phyloP scores from a whole-genome alignment of 768 basidiomycete genomes.

The Heimioporus sp. region DNA sequence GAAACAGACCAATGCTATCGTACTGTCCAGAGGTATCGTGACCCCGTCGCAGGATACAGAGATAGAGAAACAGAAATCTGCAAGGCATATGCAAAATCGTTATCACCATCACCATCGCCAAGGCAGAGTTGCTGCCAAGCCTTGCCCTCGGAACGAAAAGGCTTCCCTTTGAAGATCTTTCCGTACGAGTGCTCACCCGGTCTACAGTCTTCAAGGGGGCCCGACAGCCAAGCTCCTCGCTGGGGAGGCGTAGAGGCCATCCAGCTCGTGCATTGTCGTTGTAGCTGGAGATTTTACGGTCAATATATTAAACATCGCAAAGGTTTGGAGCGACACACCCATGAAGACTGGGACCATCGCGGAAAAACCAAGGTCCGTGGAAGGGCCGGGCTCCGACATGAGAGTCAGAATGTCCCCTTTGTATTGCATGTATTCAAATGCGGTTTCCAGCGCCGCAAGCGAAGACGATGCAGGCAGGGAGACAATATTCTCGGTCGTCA shows the following conservation, averaged over 20 bases:
- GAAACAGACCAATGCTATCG: too few species aligned
- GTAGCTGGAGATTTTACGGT: constrained; percentile 5
- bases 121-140: too few species aligned
- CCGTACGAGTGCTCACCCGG: too few species aligned
- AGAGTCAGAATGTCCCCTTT: not conserved
- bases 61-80: too few species aligned
- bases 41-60: too few species aligned
- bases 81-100: too few species aligned
- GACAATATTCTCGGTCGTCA: not conserved
- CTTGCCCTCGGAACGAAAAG: too few species aligned
- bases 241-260: constrained; percentile 9
- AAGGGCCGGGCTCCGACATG: not conserved
- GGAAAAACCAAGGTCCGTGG: constrained; percentile 3
- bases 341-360: not conserved
- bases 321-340: constrained; percentile 3
- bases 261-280: not conserved
- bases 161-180: too few species aligned
- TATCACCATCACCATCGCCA: too few species aligned
- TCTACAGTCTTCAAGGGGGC: too few species aligned
- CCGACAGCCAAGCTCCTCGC: not conserved
- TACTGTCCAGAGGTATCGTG: too few species aligned
- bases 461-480: not conserved
- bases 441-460: not conserved
- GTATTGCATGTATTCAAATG: not conserved
- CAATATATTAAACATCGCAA: not conserved